A percentile compares a stretch with the other conserved stretches of the same genome.
Evolutionary conservation across 2,329 filamentous ascomycete species (phyloP).

Genomic region (Hymenoscyphus occultus): DNA sequence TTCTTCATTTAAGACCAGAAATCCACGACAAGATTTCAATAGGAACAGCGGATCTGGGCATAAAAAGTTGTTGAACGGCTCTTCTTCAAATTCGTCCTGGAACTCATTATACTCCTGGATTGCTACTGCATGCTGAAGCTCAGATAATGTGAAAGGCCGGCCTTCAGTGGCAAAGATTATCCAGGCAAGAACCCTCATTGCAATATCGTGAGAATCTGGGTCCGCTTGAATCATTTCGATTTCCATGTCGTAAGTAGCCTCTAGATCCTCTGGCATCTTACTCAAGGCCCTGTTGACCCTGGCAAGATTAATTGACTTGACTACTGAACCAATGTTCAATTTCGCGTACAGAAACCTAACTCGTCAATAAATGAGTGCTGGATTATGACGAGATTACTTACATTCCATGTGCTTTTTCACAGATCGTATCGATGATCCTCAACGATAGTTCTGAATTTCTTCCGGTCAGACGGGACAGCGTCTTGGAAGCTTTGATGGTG

Average conservation of each 20-base stretch:
- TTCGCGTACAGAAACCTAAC: neutral
- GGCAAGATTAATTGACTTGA: neutral
- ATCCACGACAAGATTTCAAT: neutral
- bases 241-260: neutral
- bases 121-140: neutral
- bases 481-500: neutral
- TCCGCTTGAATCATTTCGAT: neutral
- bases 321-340: neutral
- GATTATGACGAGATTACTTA: neutral
- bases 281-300: neutral
- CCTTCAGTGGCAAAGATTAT: neutral
- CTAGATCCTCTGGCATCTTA: neutral
- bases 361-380: neutral
- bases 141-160: neutral
- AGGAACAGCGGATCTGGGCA: neutral
- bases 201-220: neutral
- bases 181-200: neutral
- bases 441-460: neutral
- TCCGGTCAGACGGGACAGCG: neutral
- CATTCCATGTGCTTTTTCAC: neutral
- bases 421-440: neutral
- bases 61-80: neutral
- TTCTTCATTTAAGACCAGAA: neutral
- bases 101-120: constrained; percentile 1
- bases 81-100: neutral